Percentiles rank a stretch among this genome's conserved stretches.
Evolutionary conservation across 2,329 filamentous ascomycete species (phyloP).

Genomic region (Fusarium nygamai): DNA sequence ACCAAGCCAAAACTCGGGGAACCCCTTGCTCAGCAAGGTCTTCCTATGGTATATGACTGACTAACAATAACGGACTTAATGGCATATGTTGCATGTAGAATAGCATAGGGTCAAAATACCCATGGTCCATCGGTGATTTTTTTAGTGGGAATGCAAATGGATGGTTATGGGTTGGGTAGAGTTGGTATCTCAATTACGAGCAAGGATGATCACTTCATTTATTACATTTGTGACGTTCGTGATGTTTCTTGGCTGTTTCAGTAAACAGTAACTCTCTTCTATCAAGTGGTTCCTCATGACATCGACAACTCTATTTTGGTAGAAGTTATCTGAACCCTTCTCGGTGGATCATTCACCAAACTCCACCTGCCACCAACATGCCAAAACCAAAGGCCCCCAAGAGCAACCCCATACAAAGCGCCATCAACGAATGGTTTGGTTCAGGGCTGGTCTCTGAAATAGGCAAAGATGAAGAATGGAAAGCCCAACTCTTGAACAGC

Average conservation of each 20-base stretch:
- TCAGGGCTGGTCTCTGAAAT: conserved; percentile 11
- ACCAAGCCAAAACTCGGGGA: too few relatives aligned
- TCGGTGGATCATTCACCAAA: conserved; percentile 5
- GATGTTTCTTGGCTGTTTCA: neutral
- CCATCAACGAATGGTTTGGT: conserved; percentile 45
- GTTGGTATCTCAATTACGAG: conserved; percentile 33
- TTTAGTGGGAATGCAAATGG: conserved; percentile 41
- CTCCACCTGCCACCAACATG: conserved; percentile 39
- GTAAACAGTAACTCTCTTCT: neutral
- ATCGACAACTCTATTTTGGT: neutral
- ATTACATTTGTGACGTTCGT: neutral
- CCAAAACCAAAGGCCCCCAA: conserved; percentile 37
- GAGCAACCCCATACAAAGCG: conserved; percentile 46
- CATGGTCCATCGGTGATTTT: conserved; percentile 49
- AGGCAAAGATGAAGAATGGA: conserved; percentile 18
- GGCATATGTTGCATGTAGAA: conserved; percentile 51
- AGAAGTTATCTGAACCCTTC: neutral
- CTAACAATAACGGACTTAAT: conserved; percentile 30
- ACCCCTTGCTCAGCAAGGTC: too few relatives aligned
- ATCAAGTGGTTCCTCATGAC: neutral
- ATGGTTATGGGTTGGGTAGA: conserved; percentile 40
- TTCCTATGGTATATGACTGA: too few relatives aligned
- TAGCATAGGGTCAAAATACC: conserved; percentile 56
- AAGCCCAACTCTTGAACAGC: conserved; percentile 48
- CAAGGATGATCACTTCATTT: conserved; percentile 4